Base-by-base conservation (phyloP, 805 yeast genomes). In the Vanderwaltozyma verrucispora region DNA sequence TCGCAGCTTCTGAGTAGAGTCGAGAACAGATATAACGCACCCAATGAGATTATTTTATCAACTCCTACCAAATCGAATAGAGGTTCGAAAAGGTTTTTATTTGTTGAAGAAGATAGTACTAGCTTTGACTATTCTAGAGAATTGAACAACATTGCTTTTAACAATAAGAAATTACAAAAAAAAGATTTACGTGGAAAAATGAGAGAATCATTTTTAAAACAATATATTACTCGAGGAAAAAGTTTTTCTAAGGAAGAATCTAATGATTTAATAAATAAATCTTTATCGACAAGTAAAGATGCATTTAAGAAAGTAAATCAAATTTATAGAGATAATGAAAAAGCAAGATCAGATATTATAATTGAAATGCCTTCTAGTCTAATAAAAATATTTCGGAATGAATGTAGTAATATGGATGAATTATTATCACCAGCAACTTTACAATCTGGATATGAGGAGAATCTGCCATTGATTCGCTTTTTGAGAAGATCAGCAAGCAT, bases 401-500 rank as follows among this genome's bases (percentile, higher is more conserved):
- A 46, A 30, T 37, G 39, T 13, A 18, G 49, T 46, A 46, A 55
- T n/a, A 39, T 49, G 1, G 50, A 35, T 28, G 40, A 23, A 19
- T 32, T 21, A 40, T 40, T 35, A 26, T 50, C 13, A 34, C 59
- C 41, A 46, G 69, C 33, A 29, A 51, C 24, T 41, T 56, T 33
- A 44, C 56, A 36, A 32, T 24, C 39, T 3, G 38, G 49, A 14
- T 45, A 44, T 30, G 44, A 51, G 18, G 53, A 55, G 10, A 32
- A 30, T 13, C 38, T 63, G 2, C 80, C 80, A 0, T 37, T 68
- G 3, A 65, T 79, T 2, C 54, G 59, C 33, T 79, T 82, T 72
- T 62, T 67, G 34, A 58, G 88, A 30, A 59, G 59, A 14, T 64
- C 69, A 5, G 62, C 56, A 16, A 70, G 81, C 0, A 51, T 50